phyloP scores from a whole-genome alignment of 768 basidiomycete genomes.

The Phaffia australis region DNA sequence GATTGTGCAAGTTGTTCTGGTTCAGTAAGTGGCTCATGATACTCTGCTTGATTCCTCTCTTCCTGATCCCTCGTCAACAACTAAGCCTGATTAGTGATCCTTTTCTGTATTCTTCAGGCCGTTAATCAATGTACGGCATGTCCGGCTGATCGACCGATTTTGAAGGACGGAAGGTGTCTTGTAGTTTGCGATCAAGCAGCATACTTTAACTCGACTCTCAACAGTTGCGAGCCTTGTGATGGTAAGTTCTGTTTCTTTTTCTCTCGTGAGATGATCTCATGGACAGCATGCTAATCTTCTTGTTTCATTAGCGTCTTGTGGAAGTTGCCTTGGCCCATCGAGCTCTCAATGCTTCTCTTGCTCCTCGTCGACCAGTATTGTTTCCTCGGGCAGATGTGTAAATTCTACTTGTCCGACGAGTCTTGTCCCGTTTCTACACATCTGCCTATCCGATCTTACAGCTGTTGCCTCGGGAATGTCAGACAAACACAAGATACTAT shows the following conservation, averaged over 20 bases:
- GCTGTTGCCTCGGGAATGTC: constrained; percentile 45
- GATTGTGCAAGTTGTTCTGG: constrained; percentile 78
- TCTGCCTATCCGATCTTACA: constrained; percentile 69
- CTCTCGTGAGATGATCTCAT: not conserved
- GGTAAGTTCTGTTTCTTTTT: not conserved
- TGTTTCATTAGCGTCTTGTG: constrained; percentile 46
- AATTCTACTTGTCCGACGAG: constrained; percentile 51
- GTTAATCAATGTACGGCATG: constrained; percentile 73
- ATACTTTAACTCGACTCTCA: constrained; percentile 57
- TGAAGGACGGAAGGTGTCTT: constrained; percentile 61
- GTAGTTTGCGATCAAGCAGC: constrained; percentile 62
- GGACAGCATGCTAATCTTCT: not conserved
- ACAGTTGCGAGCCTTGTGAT: constrained; percentile 61
- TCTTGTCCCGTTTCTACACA: constrained; percentile 59
- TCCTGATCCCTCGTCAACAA: not conserved
- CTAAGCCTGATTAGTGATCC: too few species aligned
- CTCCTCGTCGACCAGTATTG: constrained; percentile 51
- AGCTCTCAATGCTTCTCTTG: constrained; percentile 63
- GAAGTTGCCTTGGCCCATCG: constrained; percentile 63
- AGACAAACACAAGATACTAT: constrained; percentile 39
- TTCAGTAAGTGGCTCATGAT: constrained; percentile 26
- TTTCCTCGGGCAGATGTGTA: constrained; percentile 56
- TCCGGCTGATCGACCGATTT: constrained; percentile 55
- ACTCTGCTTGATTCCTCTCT: too few species aligned
- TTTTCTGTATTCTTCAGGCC: constrained; percentile 32